Base-by-base conservation (phyloP, 2,329 filamentous ascomycete species). In the Plenodomus biglobosus region DNA sequence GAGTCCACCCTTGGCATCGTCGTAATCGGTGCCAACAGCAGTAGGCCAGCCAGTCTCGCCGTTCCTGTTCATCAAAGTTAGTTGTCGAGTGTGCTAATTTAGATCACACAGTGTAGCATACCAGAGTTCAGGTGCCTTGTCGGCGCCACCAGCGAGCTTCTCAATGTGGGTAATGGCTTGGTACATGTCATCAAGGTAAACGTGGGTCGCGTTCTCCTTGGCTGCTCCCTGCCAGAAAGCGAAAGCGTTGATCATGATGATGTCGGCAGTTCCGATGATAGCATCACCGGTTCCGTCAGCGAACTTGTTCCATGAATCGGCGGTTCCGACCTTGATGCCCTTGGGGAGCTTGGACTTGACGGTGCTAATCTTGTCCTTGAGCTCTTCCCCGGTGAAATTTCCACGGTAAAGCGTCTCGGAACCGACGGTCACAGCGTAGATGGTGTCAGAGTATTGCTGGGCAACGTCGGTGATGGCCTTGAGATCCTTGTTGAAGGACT, bases 261-360 rank as follows among this genome's bases (percentile, higher is more conserved):
- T 77, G 46, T 80, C 81, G 42, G 86, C 83, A 42, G 79, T 80
- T 39, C 78, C 79, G 61, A 88, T 81, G 55, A 88, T 74, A 13
- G 80, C 75, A 68, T 88, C 82, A 34, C 81, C 85, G 20, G 85
- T 87, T 34, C 85, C 85, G 65, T 88, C 85, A 39, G 80, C 78
- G 63, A 78, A 85, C 72, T 86, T 87, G 75, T 88, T 88, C 86
- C 86, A 89, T 66, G 79, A 83, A 72, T 89, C 86, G 7, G 85
- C 86, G 10, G 84, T 87, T 42, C 86, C 85, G 38, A 87, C 76
- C 58, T 79, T 81, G 59, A 84, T 75, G 52, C 59, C 56, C 20
- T 67, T 68, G 58, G 79, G 76, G 65, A 85, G 66, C 24, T 79
- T 73, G 35, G 73, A 67, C 74, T 84, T 81, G 54, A 87, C 80